Evolutionary conservation across 345 rosid genomes (phyloP).

Genomic region (Aquilaria yunnanensis): DNA sequence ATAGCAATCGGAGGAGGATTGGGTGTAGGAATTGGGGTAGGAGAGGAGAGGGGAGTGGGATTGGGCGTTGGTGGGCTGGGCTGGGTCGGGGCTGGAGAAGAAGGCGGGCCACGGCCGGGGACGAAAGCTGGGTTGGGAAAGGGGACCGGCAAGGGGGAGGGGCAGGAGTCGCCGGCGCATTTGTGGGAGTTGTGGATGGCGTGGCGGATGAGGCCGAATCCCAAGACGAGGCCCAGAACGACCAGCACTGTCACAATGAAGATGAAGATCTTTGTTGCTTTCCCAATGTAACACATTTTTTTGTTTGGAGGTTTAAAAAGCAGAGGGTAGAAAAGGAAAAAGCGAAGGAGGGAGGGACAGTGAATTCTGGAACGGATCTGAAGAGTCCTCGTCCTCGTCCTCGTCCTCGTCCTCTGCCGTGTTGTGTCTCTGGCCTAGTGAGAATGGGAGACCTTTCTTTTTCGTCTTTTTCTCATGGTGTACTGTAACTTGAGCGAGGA

Average conservation of each 20-base stretch:
- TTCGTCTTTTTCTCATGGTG: constrained; percentile 26
- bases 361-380: constrained; percentile 8
- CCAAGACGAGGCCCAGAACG: constrained; percentile 65
- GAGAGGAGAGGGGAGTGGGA: constrained; percentile 21
- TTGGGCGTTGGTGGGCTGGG: constrained; percentile 25
- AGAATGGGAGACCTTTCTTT: constrained; percentile 8
- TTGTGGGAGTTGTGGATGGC: constrained; percentile 29
- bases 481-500: background rate
- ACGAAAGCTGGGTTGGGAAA: constrained; percentile 32
- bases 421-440: background rate
- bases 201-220: constrained; percentile 60
- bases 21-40: constrained; percentile 27
- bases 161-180: constrained; percentile 58
- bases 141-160: constrained; percentile 30
- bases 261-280: constrained; percentile 98
- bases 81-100: constrained; percentile 31
- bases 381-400: constrained; percentile 1
- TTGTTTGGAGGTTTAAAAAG: background rate
- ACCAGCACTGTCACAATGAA: constrained; percentile 69
- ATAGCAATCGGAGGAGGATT: constrained; percentile 13
- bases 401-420: background rate
- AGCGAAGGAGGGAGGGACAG: constrained; percentile 1
- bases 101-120: constrained; percentile 22
- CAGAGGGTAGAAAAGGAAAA: background rate
- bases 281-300: constrained; percentile 81